Conservation (phyloP, 257 asterid genomes). For the Sherardia arvensis region DNA sequence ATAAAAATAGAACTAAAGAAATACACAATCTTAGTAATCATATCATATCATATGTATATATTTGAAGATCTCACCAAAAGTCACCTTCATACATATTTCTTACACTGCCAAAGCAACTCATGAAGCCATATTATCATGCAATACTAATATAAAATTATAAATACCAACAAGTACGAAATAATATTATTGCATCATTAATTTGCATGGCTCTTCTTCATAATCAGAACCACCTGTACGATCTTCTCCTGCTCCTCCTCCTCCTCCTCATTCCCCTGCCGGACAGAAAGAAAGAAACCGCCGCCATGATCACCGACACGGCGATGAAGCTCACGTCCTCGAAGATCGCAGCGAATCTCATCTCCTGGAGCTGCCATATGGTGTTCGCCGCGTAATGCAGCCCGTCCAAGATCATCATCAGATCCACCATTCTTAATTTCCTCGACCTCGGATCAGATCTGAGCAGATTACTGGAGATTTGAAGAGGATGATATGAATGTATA, state of each 20-base stretch:
- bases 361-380: constrained; percentile 26
- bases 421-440: constrained; percentile 8
- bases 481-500: background rate
- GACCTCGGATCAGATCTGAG: background rate
- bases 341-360: constrained; percentile 22
- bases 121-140: background rate
- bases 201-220: background rate
- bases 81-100: no score
- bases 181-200: background rate
- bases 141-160: background rate
- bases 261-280: constrained; percentile 4
- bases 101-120: background rate
- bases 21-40: background rate
- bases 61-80: background rate
- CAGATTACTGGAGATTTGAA: background rate
- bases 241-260: background rate
- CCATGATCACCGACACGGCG: constrained; percentile 11
- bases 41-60: background rate
- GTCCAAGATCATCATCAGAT: constrained; percentile 12
- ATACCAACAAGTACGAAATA: no score
- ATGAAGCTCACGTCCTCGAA: constrained; percentile 22
- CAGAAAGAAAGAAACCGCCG: constrained; percentile 16
- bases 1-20: no score
- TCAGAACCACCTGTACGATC: background rate
- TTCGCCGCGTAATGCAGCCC: constrained; percentile 15